Evolutionary conservation across 805 yeast genomes (phyloP), one percentile per base, ranked within the genome.

Genomic region (Saturnispora zaruensis): DNA sequence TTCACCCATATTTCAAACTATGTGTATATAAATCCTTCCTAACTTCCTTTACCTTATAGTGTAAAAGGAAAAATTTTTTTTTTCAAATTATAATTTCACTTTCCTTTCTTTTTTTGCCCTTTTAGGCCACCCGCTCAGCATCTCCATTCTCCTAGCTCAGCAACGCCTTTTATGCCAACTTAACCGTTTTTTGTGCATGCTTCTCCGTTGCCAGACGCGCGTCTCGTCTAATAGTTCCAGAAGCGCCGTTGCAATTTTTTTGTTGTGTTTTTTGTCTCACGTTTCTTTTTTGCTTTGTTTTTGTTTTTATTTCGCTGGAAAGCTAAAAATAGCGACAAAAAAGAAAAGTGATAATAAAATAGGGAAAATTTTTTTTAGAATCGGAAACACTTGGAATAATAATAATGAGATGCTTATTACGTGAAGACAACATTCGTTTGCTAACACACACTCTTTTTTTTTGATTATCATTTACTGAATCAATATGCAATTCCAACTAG

Each of bases 401-500:
- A 28, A 28, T 28, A 28, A 28, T 28, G 32, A 11, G 32, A 28
- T 28, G 20, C 45, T 21, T 24, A 25, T 21, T 26, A 25, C 9
- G 26, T 21, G 28, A 21, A 23, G 16, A 24, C n/a, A 43, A 16
- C 24, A 6, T 18, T 6, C 26, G 24, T 23, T 18, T 24, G n/a
- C 26, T 28, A 34, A 20, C 20, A 7, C 8, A 34, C 41, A 32
- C 33, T 37, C 41, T 28, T 24, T 13, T 7, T 7, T 25, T n/a
- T 4, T 11, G 11, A 8, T 3, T 18, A 11, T 36, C 24, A 11
- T 6, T 14, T 7, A 41, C 16, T 16, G 26, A 20, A 24, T 11
- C 20, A 57, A 32, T 20, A 46, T 26, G 51, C 40, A 38, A 66
- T 57, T 65, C 9, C 16, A 50, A 23, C 34, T 63, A 8, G 41